Base-by-base conservation (phyloP, 2,329 filamentous ascomycete genomes). In the Aspergillaceae sp. region DNA sequence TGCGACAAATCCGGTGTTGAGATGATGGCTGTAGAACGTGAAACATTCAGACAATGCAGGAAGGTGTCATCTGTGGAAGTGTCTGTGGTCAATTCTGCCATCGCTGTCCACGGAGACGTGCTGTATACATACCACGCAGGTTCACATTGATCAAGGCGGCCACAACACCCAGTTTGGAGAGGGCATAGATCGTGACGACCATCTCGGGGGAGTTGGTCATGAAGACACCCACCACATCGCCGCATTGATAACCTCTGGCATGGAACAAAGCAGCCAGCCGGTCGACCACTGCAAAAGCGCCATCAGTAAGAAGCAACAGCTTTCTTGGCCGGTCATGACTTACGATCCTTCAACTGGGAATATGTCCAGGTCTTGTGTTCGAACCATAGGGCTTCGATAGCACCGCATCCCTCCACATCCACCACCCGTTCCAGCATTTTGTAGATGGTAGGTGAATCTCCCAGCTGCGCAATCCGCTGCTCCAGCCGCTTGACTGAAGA, bases 191-290 rank as follows among this genome's bases (percentile, higher is more conserved):
- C 1, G 60, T 58, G 11, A 74, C 60, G 2, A 74, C 62, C 69
- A 75, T 74, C 50, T 75, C 73, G 0, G 71, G 72, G 0, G 71
- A 74, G 49, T 76, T 76, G 8, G 64, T 70, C 41, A 66, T 72
- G 56, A 73, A 75, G 2, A 75, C 64, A 4, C 64, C 71, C 10
- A 75, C 66, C 40, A 66, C 66, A 48, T 74, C 70, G 2, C 67
- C 66, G 0, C 61, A 44, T 29, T 56, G 54, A 9, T 74, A 55
- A 7, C 61, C 67, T 43, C 65, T 60, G 4, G 52, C 53, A 43
- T 67, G 62, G 28, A 75, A 56, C 28, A 70, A 56, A 9, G 65
- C 63, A n/a, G 71, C 71, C 45, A 74, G 58, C 41, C 66, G 64
- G 48, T 72, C 65, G 42, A 68, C 68, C 51, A 71, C 71, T 72